Evolutionary conservation across 345 rosid species (phyloP), one percentile per base, ranked within the genome.

Genomic region (Sonneratia alba): DNA sequence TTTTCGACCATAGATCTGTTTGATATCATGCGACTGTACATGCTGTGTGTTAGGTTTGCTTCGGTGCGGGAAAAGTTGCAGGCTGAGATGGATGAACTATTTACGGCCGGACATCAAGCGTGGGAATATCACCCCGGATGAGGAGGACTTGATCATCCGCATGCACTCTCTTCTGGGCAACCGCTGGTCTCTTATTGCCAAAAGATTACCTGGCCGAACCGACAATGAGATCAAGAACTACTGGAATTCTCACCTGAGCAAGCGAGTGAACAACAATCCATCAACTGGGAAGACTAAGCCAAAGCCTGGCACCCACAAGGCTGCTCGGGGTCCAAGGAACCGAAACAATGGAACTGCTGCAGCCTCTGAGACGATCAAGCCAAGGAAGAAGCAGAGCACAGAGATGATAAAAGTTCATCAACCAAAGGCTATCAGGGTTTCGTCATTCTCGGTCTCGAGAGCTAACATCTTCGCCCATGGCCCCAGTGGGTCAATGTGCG

Each of bases 161-260:
- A 73, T 85, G 77, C 89, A 87, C 62, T 68, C 85, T 10, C 81
- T 87, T 8, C 84, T 87, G 0, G 91, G 89, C 37, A 87, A 85
- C 67, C 82, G 91, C 1, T 87, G 91, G 91, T 87, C 89, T 48
- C 85, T 87, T 71, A 87, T 87, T 19, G 89, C 91, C 4, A 86
- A 86, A 9, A 72, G 89, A 37, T 81, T 87, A 70, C 91, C 89
- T 0, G 87, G 89, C 66, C 85, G 91, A 79, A 87, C 91, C 53
- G 91, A 87, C 82, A 87, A 87, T 76, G 91, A 87, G 89, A 85
- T 87, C 67, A 87, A 87, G 75, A 87, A 87, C 64, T 74, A 87
- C 42, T 87, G 88, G 89, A 87, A 84, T 49, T 84, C 88, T 62
- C 82, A 85, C 64, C 83, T 87, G 6, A 71, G 85, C 78, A 87